Evolutionary conservation across 345 rosid genomes (phyloP), one percentile per base, ranked within the genome.

Genomic region (Tarenaya hassleriana): DNA sequence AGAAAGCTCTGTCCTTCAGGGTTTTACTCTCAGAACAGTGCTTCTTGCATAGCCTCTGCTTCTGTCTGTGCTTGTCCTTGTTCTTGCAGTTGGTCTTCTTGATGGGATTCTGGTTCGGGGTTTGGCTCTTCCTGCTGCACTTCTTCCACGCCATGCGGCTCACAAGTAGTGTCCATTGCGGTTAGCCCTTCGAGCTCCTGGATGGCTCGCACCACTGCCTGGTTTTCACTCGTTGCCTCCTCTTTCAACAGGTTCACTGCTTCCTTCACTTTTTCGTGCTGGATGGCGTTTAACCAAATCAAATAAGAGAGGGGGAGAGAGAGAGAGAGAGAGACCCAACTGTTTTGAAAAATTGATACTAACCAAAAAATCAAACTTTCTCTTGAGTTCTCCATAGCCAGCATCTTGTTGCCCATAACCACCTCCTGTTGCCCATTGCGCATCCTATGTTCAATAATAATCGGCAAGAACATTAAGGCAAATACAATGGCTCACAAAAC

Each of bases 131-230:
- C 55, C 57, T 1, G 44, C 37, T 61, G 46, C 10, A 41, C 54
- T 20, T 39, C 60, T 24, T 69, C 82, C 52, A 64, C 72, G 5
- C 18, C 60, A 34, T 60, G 49, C 7, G 78, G 71, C 16, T 52
- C 58, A 19, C 41, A n/a, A n/a, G n/a, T 41, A 1, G 73, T 63
- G 63, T 79, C 88, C 65, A 74, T 50, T 0, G 69, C 40, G 5
- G 75, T 77, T n/a, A 92, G 80, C 31, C 70, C 83, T 71, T 85
- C 94, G 37, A 92, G 62, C 42, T 83, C 82, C 35, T 71, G 68
- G 42, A 83, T 71, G 6, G 90, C 95, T 10, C 58, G 70, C 10
- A 64, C 59, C 8, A 68, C 76, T 14, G 66, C 52, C 6, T 71
- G 50, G 19, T 71, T 47, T 46, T 66, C 78, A 4, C 53, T 53